These are phyloP conservation scores for Camelina laxa DNA, from an alignment of 345 rosid species.

Conservation along the genomic window DNA sequence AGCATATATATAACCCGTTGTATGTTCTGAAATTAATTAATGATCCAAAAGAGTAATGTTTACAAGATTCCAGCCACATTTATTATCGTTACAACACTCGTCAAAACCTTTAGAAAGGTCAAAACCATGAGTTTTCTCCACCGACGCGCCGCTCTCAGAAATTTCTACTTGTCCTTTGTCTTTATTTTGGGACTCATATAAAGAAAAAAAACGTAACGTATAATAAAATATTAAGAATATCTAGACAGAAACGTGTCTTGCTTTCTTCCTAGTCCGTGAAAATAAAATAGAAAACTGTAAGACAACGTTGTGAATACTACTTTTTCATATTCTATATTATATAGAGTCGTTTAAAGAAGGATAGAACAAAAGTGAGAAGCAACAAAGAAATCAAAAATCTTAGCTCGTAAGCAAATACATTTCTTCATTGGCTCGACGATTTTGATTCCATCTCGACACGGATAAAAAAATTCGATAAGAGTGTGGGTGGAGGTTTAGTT, in stretches of 20 bases:
- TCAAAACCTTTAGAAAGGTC: neutral
- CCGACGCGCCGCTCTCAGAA: conserved; percentile 25
- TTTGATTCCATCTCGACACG: conserved; percentile 7
- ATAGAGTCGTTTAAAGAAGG: conserved; percentile 19
- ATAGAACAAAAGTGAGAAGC: conserved; percentile 28
- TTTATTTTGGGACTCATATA: neutral
- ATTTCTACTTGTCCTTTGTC: conserved; percentile 18
- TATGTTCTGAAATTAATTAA: neutral
- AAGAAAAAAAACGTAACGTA: conserved; percentile 1
- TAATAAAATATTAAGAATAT: neutral
- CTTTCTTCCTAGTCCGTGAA: neutral
- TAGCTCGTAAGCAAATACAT: conserved; percentile 37
- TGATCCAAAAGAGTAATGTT: neutral
- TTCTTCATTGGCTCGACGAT: conserved; percentile 28
- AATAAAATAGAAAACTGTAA: neutral
- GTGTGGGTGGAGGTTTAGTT: neutral
- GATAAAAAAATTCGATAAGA: neutral
- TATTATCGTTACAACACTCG: neutral
- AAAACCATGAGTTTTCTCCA: conserved; percentile 28
- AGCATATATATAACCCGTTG: conserved; percentile 15
- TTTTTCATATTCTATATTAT: neutral
- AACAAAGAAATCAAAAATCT: neutral
- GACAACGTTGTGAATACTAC: conserved; percentile 13
- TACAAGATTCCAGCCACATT: neutral
- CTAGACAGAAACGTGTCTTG: conserved; percentile 30